Conservation (phyloP, 768 basidiomycete genomes). For the Mycena maculata region DNA sequence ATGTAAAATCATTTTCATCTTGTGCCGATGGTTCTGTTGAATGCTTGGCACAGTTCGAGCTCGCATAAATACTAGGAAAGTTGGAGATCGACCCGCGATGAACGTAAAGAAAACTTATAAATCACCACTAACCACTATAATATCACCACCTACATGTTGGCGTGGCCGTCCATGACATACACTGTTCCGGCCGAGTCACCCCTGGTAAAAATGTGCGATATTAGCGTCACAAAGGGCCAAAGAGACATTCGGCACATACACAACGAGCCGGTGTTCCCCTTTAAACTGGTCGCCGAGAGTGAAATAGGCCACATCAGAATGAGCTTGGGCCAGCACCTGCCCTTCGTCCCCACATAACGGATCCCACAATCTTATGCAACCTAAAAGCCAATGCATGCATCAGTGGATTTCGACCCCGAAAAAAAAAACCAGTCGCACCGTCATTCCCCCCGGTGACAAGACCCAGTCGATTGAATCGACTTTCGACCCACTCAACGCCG, state of each 20-base stretch:
- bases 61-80: neutral
- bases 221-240: neutral
- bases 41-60: neutral
- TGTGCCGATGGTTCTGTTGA: neutral
- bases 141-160: constrained; percentile 1
- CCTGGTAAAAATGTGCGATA: neutral
- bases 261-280: constrained; percentile 67
- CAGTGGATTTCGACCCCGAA: neutral
- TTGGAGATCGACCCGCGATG: neutral
- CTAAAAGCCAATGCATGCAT: constrained; percentile 53
- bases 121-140: too few species aligned
- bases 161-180: constrained; percentile 20
- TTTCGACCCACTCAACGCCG: constrained; percentile 65
- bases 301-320: constrained; percentile 70
- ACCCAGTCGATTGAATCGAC: constrained; percentile 52
- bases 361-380: constrained; percentile 80
- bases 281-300: constrained; percentile 64
- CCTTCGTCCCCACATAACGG: constrained; percentile 61
- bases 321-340: constrained; percentile 60
- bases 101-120: neutral
- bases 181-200: constrained; percentile 24
- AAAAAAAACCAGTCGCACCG: constrained; percentile 52
- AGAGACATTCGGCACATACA: constrained; percentile 56
- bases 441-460: constrained; percentile 74
- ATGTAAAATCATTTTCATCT: neutral